A percentile compares a stretch with the other conserved stretches of the same genome.
Conservation (phyloP, 108 stramenopile genomes). For the Ochromonas danica region DNA sequence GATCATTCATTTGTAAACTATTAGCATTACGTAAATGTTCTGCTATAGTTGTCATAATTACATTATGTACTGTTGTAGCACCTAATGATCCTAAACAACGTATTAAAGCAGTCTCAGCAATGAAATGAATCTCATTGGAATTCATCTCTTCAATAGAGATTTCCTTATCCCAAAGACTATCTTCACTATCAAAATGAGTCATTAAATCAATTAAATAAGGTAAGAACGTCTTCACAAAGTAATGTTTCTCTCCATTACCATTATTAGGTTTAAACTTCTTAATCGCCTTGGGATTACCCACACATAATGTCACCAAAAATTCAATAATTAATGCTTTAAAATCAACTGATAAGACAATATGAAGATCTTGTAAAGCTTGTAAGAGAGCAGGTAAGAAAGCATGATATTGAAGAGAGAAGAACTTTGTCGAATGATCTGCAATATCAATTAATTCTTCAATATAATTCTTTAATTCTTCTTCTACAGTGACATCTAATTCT, state of each 20-base stretch:
- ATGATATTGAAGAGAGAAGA: background rate
- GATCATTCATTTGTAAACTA: no score
- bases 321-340: background rate
- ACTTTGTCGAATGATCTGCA: background rate
- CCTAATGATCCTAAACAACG: background rate
- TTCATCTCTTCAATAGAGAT: conserved; percentile 1
- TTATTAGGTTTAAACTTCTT: background rate
- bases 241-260: background rate
- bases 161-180: background rate
- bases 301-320: conserved; percentile 6
- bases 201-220: background rate
- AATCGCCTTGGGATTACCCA: background rate
- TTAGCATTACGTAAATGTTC: no score
- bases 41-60: no score
- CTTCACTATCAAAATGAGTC: background rate
- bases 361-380: background rate
- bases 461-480: no score
- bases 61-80: no score
- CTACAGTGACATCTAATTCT: background rate
- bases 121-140: no score
- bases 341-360: background rate
- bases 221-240: background rate
- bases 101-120: background rate
- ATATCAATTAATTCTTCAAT: conserved; percentile 1
- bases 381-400: background rate